These are phyloP conservation scores for Ochetophila trinervis DNA, from an alignment of 306 rosid genomes.

Conservation along the genomic window DNA sequence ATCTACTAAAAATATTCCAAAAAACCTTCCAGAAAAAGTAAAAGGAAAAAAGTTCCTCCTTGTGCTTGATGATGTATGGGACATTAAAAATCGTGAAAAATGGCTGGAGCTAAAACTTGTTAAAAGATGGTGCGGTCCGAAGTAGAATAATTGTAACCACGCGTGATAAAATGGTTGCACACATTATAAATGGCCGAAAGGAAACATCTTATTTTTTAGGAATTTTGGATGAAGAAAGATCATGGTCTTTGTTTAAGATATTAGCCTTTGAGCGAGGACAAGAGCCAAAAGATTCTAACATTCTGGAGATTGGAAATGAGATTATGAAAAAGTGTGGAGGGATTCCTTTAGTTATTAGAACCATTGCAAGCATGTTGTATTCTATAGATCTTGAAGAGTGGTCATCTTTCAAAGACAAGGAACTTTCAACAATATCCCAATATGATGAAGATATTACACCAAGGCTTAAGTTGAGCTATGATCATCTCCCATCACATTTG, in stretches of 20 bases:
- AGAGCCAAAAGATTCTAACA: not conserved
- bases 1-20: not conserved
- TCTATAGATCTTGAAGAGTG: no score
- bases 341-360: no score
- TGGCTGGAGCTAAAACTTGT: not conserved
- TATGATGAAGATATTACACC: no score
- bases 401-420: no score
- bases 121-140: not conserved
- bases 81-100: not conserved
- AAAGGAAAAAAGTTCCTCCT: not conserved
- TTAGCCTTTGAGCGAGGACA: no score
- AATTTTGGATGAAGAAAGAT: not conserved
- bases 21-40: not conserved
- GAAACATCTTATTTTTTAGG: not conserved
- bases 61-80: constrained; percentile 5
- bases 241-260: not conserved
- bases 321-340: no score
- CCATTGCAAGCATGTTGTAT: no score
- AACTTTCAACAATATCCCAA: no score
- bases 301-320: no score
- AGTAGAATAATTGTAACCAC: not conserved
- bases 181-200: not conserved
- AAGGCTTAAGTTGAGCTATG: no score
- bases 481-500: no score
- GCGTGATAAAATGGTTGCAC: no score